Evolutionary conservation across 305 asterid species (phyloP), one percentile per base, ranked within the genome.

Genomic region (Vinca major): DNA sequence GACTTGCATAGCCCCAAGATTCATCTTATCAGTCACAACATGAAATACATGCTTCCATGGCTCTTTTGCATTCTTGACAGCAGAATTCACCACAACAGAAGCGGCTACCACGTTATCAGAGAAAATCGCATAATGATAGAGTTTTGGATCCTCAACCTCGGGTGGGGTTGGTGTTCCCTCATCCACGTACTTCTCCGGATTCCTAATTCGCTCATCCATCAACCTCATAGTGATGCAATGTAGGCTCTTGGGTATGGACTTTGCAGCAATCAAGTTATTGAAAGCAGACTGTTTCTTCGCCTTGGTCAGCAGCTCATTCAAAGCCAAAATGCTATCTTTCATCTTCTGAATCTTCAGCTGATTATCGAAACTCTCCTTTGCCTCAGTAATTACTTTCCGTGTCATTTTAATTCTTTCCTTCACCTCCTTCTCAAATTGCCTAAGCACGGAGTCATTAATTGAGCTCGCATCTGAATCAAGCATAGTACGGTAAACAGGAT

Each of bases 1-100:
- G 74, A 89, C 96, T 77, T 89, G 96, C 96, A 89, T 89, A 26
- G 96, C 90, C 78, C 95, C 96, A n/a, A 87, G 86, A 78, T 89
- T 89, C 96, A 89, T 89, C 80, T 89, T 89, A 76, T 89, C 96
- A n/a, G 95, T 89, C 48, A 89, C 96, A 4, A 89, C 96, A 81
- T 89, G 96, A 82, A 89, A 89, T 78, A 89, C 95, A 8, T 87
- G 96, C 86, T 83, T 86, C 86, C 83, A 78, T 4, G 96, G 95
- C 77, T 89, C 96, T 47, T 89, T 88, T 0, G 96, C 80, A 75
- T 89, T 89, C 65, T 83, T 84, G 66, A 85, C 92, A 40, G 95
- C 96, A 11, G 92, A 89, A 78, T 89, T 89, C 56, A 87, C 95
- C 64, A 87, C 96, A 71, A 89, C 95, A 51, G 96, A 89, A 49